Percentiles rank a stretch among this genome's conserved stretches.
phyloP scores from a whole-genome alignment of 768 basidiomycete species.

The Mycena rebaudengoi region DNA sequence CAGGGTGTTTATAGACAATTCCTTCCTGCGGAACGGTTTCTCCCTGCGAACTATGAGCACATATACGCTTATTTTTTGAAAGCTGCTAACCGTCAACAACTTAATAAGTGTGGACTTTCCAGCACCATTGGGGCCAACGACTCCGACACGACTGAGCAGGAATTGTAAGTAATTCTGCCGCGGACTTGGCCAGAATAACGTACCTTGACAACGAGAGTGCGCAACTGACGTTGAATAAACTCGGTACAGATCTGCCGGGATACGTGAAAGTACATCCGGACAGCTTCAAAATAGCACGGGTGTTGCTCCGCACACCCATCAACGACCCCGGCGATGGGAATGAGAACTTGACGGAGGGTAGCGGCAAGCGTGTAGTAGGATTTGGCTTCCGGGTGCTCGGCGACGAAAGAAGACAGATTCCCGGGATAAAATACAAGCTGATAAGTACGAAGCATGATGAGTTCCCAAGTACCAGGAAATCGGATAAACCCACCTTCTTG shows the following conservation, averaged over 20 bases:
- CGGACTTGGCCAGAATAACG: constrained; percentile 33
- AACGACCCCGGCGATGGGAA: constrained; percentile 96
- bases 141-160: constrained; percentile 84
- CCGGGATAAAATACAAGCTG: constrained; percentile 94
- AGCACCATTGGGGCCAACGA: constrained; percentile 93
- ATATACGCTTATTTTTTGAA: constrained; percentile 2
- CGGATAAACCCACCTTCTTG: constrained; percentile 71
- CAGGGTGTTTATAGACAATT: constrained; percentile 92
- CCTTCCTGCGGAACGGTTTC: constrained; percentile 93
- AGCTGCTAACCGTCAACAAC: constrained; percentile 75
- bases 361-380: constrained; percentile 97
- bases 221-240: constrained; percentile 88
- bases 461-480: constrained; percentile 19
- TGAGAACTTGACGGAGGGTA: constrained; percentile 90
- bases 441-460: constrained; percentile 17
- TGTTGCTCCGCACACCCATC: constrained; percentile 97
- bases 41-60: constrained; percentile 57
- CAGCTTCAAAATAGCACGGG: constrained; percentile 94
- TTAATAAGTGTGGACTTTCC: constrained; percentile 98
- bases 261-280: constrained; percentile 93
- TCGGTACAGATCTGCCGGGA: constrained; percentile 82
- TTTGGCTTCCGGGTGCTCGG: constrained; percentile 89
- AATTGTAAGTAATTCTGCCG: constrained; percentile 22
- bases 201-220: constrained; percentile 92
- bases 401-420: constrained; percentile 91